Base-by-base conservation (phyloP, 306 rosid species). In the Morella rubra region DNA sequence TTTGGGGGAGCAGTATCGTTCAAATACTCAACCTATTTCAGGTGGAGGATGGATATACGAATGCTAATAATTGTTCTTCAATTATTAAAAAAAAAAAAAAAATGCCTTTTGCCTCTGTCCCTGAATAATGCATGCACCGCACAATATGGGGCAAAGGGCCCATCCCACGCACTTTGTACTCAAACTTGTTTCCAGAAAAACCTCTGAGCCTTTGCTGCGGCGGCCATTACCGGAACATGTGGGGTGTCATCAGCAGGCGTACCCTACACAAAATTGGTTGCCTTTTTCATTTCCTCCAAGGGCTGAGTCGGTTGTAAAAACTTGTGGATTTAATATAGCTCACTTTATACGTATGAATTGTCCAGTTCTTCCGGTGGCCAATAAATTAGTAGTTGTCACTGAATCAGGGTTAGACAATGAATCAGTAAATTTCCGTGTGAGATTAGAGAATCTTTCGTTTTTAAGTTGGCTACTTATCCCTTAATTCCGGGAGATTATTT, bases 221-320 rank as follows among this genome's bases (percentile, higher is more conserved):
- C 32, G 47, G 50, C 71, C 71, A 65, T 18, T 65, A 65, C 32
- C 16, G 7, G 24, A 68, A 55, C 80, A 78, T 44, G 85, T 73
- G 76, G 85, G 71, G 67, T 59, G 82, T 77, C 76, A 41, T 54
- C 67, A 71, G 74, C 73, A 46, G 42, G 15, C n/a, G 53, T 51
- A 73, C 66, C 74, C 58, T 45, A 7, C 2, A 37, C 15, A 60
- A 49, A 46, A 22, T 32, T 54, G 52, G 24, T 61, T 54, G 72
- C 60, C 2, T 27, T 65, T 62, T 41, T 65, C 71, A 14, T 65
- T 65, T 42, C 18, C 50, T 18, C 16, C 50, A 6, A 41, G 50
- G 41, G 71, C 50, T 9, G 42, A 41, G 7, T 65, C 13, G 12
- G 50, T 32, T 65, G 50, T 24, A 27, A 27, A 27, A 42, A 65